Evolutionary conservation across 148 eudicot genomes (phyloP).

Genomic region (Vaccinium vitisidaea): DNA sequence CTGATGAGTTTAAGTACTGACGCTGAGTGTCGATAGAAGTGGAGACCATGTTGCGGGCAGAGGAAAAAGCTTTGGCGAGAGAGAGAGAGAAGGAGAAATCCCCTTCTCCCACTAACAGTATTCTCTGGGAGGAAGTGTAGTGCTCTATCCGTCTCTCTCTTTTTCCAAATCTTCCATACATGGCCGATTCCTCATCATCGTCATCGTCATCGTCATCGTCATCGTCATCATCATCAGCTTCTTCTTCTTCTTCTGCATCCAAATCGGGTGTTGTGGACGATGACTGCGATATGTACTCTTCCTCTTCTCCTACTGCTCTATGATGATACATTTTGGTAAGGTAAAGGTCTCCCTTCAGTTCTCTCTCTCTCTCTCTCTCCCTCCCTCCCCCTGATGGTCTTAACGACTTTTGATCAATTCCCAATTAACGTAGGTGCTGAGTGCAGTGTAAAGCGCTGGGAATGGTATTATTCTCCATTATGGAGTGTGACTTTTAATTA

Average conservation of each 20-base stretch:
- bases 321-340: slow-evolving; percentile 3
- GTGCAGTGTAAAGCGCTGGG: no score
- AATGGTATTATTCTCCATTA: no score
- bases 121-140: slow-evolving; percentile 27
- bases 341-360: slow-evolving; percentile 4
- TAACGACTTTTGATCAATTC: not conserved
- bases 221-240: not conserved
- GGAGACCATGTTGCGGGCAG: slow-evolving; percentile 39
- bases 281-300: not conserved
- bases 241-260: not conserved
- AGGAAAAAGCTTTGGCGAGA: slow-evolving; percentile 36
- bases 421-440: not conserved
- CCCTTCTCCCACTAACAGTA: slow-evolving; percentile 46
- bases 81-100: slow-evolving; percentile 42
- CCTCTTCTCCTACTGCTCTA: not conserved
- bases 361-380: not conserved
- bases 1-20: not conserved
- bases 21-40: slow-evolving; percentile 36
- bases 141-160: slow-evolving; percentile 31
- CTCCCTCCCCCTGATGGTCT: not conserved
- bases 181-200: not conserved
- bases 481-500: no score
- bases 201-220: not conserved
- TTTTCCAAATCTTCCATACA: not conserved
- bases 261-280: not conserved